Percentiles rank a stretch among this genome's conserved stretches.
Conservation (phyloP, 1,284 basidiomycete species). For the Leccinum discolor region DNA sequence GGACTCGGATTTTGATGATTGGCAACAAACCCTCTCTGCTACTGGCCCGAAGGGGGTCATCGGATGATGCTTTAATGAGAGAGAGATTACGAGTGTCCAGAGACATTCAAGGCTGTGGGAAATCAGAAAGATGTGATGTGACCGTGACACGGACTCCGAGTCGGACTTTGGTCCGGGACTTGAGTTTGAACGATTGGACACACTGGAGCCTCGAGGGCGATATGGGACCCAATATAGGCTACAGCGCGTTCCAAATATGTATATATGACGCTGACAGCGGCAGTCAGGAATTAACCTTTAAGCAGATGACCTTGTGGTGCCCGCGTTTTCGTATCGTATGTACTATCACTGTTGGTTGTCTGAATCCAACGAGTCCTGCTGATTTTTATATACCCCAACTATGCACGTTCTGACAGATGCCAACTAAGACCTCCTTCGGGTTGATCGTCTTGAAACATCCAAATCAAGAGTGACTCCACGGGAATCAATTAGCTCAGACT, state of each 20-base stretch:
- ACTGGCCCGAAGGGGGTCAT: neutral
- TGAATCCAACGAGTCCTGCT: neutral
- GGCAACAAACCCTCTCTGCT: neutral
- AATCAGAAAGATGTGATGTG: too few species aligned
- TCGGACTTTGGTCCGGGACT: neutral
- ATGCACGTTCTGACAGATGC: neutral
- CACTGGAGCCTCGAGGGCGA: too few species aligned
- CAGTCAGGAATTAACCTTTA: neutral
- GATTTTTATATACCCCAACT: neutral
- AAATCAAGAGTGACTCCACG: neutral
- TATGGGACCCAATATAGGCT: neutral
- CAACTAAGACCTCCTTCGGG: neutral
- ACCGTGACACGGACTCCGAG: too few species aligned
- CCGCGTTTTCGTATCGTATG: neutral
- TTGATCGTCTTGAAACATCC: neutral
- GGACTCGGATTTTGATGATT: neutral
- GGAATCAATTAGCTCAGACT: neutral
- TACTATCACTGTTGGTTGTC: neutral
- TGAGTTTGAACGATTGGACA: neutral
- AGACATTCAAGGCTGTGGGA: too few species aligned
- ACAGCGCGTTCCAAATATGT: neutral
- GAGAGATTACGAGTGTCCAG: too few species aligned
- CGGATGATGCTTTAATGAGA: neutral
- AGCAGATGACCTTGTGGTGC: neutral
- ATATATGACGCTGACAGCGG: neutral